Evolutionary conservation across 2,329 filamentous ascomycete genomes (phyloP), one percentile per base, ranked within the genome.

Genomic region (Alternaria angustiovoidea): DNA sequence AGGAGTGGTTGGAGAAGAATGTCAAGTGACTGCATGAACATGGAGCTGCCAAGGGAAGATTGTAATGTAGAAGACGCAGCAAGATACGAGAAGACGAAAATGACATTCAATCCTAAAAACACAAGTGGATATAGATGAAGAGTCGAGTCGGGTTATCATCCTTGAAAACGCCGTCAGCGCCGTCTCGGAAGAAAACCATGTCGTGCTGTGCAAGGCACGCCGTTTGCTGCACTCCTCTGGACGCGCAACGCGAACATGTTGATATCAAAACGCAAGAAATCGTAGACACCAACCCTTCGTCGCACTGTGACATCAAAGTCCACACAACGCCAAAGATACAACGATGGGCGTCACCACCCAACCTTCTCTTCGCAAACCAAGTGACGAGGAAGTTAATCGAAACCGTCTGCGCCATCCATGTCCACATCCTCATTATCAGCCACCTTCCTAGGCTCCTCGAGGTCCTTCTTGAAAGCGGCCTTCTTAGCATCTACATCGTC

Each of bases 1-100:
- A 89, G 74, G 89, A 93, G 79, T 97, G 91, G 90, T 78, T 97
- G 75, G 83, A 84, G 71, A 87, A 88, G 79, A 89, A 89, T 71
- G 80, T 88, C 54, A 81, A 81, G 59, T 89, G 81, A 83, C 66
- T 73, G n/a, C 36, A 60, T 43, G 60, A 51, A 24, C 7, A 22
- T n/a, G 24, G 0, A 7, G 22, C 24, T 30, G n/a, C 34, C 22
- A 11, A 51, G 24, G 49, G 24, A 7, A 41, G 22, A 1, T 14
- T 51, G 36, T 39, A 9, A 51, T 16, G 20, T 14, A 24, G 6
- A 16, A 42, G 12, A 5, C 39, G 8, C 11, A 42, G 39, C 12
- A 16, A 24, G 20, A 24, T 24, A 42, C 16, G 20, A 7, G 16
- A 36, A 26, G 8, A 49, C 38, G 30, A n/a, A 26, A 49, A 38